phyloP scores from a whole-genome alignment of 1,139 yeast species.

The Geotrichum bryndzae region DNA sequence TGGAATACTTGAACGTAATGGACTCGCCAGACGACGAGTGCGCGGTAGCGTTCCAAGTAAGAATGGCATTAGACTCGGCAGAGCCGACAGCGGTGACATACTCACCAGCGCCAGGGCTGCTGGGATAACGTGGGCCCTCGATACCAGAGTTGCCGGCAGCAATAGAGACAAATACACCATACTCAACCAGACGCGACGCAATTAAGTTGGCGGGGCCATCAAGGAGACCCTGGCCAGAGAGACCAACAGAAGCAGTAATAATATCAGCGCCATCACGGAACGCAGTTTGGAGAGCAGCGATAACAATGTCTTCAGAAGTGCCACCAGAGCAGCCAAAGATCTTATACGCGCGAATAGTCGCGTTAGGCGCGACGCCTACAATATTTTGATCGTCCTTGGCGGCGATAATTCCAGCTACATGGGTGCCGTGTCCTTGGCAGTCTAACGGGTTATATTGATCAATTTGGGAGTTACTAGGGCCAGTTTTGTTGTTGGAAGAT shows the following conservation, averaged over 20 bases:
- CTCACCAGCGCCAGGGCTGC: constrained; percentile 5
- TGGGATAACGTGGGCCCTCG: constrained; percentile 11
- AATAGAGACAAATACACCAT: constrained; percentile 14
- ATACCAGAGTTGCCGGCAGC: constrained; percentile 16
- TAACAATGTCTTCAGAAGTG: constrained; percentile 20
- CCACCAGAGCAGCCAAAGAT: constrained; percentile 19
- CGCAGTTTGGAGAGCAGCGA: constrained; percentile 21
- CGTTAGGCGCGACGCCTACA: constrained; percentile 45
- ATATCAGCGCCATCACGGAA: constrained; percentile 21
- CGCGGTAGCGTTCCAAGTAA: constrained; percentile 11
- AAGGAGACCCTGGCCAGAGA: constrained; percentile 1
- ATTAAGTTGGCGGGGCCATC: constrained; percentile 4
- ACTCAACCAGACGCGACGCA: constrained; percentile 7
- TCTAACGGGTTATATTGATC: constrained; percentile 19
- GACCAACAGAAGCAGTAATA: constrained; percentile 21
- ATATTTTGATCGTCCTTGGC: constrained; percentile 37
- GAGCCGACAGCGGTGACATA: constrained; percentile 11
- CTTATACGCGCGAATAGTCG: constrained; percentile 21
- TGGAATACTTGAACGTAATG: constrained; percentile 5
- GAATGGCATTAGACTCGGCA: constrained; percentile 6
- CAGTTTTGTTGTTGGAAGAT: not conserved
- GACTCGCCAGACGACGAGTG: constrained; percentile 6
- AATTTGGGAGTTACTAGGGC: constrained; percentile 5
- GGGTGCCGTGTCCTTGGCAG: constrained; percentile 52
- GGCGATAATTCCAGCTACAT: constrained; percentile 54